phyloP scores from a whole-genome alignment of 148 eudicot genomes.

The Fallopia convolvulus region DNA sequence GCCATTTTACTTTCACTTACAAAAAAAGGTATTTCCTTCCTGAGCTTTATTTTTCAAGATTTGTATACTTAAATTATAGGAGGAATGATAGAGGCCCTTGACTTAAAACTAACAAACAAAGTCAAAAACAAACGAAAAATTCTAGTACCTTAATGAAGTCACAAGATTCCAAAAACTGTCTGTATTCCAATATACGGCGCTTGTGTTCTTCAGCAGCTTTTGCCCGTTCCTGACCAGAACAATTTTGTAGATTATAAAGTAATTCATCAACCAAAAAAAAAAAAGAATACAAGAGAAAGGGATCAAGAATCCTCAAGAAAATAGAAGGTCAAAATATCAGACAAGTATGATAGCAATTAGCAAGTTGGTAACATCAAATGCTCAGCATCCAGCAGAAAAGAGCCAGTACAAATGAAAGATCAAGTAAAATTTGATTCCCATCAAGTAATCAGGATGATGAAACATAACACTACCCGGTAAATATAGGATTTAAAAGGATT shows the following conservation, averaged over 20 bases:
- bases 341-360: not conserved
- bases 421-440: not conserved
- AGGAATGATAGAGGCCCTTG: not conserved
- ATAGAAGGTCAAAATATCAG: not conserved
- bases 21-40: not conserved
- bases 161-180: slow-evolving; percentile 77
- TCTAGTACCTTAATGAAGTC: slow-evolving; percentile 79
- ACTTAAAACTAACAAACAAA: slow-evolving; percentile 4
- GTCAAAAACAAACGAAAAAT: not conserved
- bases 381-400: not conserved
- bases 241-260: not conserved
- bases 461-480: not conserved
- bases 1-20: not conserved
- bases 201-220: slow-evolving; percentile 77
- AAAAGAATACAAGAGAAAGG: not conserved
- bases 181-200: slow-evolving; percentile 51
- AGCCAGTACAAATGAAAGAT: not conserved
- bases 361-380: not conserved
- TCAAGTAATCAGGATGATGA: not conserved
- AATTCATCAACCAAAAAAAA: not conserved
- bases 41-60: not conserved
- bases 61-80: not conserved
- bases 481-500: not conserved
- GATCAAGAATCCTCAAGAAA: not conserved
- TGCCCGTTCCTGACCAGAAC: slow-evolving; percentile 47